Conservation (phyloP, 371 early-diverging fungal genomes). For the Mucor velutinosus region DNA sequence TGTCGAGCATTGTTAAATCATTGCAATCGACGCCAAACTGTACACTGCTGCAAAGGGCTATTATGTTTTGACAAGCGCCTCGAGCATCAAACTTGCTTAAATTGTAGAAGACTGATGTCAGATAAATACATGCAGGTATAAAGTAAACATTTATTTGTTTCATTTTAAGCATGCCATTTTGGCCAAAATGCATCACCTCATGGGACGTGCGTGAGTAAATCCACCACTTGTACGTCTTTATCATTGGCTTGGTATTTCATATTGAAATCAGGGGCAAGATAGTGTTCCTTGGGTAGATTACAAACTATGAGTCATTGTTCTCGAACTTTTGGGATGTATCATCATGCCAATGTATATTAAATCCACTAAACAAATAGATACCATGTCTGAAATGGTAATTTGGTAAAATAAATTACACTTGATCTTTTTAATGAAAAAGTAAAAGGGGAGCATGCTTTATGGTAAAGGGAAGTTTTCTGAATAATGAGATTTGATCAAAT, state of each 20-base stretch:
- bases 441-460: too few relatives aligned
- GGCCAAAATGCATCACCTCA: background rate
- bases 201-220: background rate
- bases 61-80: too few relatives aligned
- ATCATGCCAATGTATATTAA: background rate
- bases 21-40: too few relatives aligned
- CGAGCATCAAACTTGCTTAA: too few relatives aligned
- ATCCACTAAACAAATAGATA: background rate
- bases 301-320: conserved; percentile 11
- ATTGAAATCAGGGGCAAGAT: background rate
- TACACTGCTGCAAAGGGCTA: too few relatives aligned
- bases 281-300: background rate
- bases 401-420: too few relatives aligned
- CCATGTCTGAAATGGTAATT: background rate
- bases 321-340: background rate
- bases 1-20: too few relatives aligned
- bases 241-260: background rate
- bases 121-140: too few relatives aligned
- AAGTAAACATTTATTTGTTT: background rate
- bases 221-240: background rate
- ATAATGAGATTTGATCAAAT: too few relatives aligned
- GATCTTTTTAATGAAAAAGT: too few relatives aligned
- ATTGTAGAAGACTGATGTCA: too few relatives aligned
- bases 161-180: background rate
- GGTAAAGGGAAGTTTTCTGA: too few relatives aligned